phyloP scores from a whole-genome alignment of 2,329 filamentous ascomycete genomes.

The Ceratocystis colombiana region DNA sequence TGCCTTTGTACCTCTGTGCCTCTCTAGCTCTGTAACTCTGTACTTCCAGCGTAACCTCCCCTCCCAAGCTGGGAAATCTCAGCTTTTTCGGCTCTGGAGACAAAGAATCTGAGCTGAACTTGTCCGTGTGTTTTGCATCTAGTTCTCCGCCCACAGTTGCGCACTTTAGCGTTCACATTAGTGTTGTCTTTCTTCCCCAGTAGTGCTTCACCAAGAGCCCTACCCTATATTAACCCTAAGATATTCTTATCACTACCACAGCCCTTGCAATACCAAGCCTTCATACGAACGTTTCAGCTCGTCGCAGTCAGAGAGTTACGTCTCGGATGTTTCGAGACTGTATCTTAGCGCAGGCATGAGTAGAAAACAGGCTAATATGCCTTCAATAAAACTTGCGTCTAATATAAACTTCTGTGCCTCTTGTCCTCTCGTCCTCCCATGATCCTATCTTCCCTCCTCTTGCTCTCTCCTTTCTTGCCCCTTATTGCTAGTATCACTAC shows the following conservation, averaged over 20 bases:
- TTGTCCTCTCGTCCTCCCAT: neutral
- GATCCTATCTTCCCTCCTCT: neutral
- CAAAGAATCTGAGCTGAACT: neutral
- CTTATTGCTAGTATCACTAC: neutral
- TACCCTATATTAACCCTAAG: neutral
- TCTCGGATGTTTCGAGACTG: neutral
- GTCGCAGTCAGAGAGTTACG: neutral
- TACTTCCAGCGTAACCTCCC: neutral
- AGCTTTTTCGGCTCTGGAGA: conserved; percentile 4
- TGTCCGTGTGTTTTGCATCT: neutral
- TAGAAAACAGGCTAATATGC: neutral
- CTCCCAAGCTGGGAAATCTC: neutral
- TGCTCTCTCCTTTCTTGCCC: neutral
- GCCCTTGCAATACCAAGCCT: neutral
- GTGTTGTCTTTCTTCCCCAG: too few species aligned
- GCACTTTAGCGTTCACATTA: too few species aligned
- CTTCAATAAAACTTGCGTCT: neutral
- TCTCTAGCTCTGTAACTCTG: neutral
- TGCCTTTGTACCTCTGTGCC: conserved; percentile 1
- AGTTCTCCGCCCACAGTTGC: too few species aligned
- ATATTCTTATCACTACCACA: neutral
- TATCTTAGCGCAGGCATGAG: neutral
- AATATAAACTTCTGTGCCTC: neutral
- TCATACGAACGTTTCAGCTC: neutral
- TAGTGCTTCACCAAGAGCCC: too few species aligned